phyloP scores from a whole-genome alignment of 2,329 filamentous ascomycete species.

The Hypoxylon sp. region DNA sequence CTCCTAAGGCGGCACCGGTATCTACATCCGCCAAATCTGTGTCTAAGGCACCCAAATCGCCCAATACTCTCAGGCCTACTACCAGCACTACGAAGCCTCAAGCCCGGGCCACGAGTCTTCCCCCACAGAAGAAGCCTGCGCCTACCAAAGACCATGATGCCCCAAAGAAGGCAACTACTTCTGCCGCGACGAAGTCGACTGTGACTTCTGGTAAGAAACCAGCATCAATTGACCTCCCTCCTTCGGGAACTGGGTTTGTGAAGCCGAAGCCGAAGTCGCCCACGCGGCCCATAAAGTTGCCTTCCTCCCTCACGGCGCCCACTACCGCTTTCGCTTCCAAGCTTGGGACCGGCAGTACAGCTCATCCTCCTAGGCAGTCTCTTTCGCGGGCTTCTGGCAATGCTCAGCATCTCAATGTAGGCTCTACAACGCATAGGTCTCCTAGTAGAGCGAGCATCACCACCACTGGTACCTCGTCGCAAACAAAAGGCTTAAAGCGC shows the following conservation, averaged over 20 bases:
- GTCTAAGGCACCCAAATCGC: slow-evolving; percentile 55
- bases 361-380: slow-evolving; percentile 55
- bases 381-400: slow-evolving; percentile 57
- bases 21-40: slow-evolving; percentile 51
- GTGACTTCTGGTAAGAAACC: slow-evolving; percentile 58
- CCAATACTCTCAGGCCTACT: slow-evolving; percentile 55
- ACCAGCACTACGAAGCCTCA: slow-evolving; percentile 53
- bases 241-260: slow-evolving; percentile 59
- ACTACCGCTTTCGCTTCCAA: slow-evolving; percentile 78
- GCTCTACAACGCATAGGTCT: slow-evolving; percentile 55
- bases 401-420: slow-evolving; percentile 48
- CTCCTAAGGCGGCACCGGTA: slow-evolving; percentile 44
- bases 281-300: slow-evolving; percentile 75
- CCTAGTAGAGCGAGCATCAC: slow-evolving; percentile 61
- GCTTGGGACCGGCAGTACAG: slow-evolving; percentile 55
- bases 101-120: slow-evolving; percentile 49
- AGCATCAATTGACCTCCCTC: slow-evolving; percentile 56
- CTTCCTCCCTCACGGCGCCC: slow-evolving; percentile 75
- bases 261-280: slow-evolving; percentile 76
- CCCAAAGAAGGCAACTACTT: slow-evolving; percentile 49
- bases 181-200: slow-evolving; percentile 50
- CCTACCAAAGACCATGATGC: slow-evolving; percentile 55
- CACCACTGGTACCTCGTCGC: slow-evolving; percentile 46
- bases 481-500: slow-evolving; percentile 56
- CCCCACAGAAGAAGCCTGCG: slow-evolving; percentile 54